Evolutionary conservation across 257 asterid species (phyloP).

Genomic region (Nicotiana tabacum): DNA sequence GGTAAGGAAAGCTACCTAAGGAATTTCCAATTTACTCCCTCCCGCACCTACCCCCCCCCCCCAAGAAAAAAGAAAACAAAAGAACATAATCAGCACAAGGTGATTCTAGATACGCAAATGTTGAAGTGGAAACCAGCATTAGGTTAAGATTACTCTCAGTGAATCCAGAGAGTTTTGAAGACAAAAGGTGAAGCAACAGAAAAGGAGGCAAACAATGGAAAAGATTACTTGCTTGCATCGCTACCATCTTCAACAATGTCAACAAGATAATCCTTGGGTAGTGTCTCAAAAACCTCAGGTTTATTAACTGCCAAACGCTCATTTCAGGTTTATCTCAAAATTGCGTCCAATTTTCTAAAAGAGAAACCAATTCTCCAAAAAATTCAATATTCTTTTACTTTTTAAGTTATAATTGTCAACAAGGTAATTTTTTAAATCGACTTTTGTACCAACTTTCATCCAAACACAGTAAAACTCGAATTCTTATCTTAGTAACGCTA

Average conservation of each 20-base stretch:
- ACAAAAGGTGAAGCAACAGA: not conserved
- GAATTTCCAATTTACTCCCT: not conserved
- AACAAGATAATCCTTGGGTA: not conserved
- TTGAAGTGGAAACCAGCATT: not conserved
- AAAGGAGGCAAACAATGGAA: not conserved
- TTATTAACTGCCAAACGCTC: not conserved
- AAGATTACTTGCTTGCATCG: not conserved
- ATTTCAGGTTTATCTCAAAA: not conserved
- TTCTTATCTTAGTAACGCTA: not conserved
- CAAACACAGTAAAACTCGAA: not conserved
- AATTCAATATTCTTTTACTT: not conserved
- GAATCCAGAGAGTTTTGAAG: not conserved
- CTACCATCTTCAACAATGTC: not conserved
- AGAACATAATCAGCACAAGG: not conserved
- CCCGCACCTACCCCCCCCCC: not conserved
- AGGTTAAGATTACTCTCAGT: not conserved
- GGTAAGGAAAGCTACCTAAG: not conserved
- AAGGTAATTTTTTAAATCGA: not conserved
- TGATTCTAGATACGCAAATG: not conserved
- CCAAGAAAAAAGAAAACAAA: not conserved
- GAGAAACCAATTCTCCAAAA: not conserved
- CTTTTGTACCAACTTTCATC: not conserved
- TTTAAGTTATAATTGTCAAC: not conserved
- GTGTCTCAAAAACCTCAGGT: constrained; percentile 1
- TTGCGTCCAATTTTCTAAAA: not conserved